Evolutionary conservation across 306 rosid species (phyloP), one percentile per base, ranked within the genome.

Genomic region (Ammopiptanthus mongolicus): DNA sequence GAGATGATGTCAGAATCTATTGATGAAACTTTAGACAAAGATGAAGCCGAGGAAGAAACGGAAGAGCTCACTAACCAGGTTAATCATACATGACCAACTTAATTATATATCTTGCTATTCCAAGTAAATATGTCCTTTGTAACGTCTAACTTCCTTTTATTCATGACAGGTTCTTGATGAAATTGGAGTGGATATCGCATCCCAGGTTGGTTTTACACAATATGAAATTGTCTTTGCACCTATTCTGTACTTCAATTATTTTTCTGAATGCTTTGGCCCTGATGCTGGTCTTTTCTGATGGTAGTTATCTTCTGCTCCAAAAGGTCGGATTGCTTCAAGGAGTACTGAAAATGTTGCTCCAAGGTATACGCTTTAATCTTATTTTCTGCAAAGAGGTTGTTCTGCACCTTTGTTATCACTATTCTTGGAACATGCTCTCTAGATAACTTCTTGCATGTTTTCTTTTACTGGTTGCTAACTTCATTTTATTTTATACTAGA

Each of bases 11-110:
- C 98, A 48, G 98, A 91, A 86, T 84, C 98, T 64, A 94, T 94
- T 37, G 98, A 94, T 74, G 98, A 94, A 86, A 90, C 98, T 75
- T 79, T 94, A 75, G 98, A 94, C 87, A 94, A 91, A 80, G 98
- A 94, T 75, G 98, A 94, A 85, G 98, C 98, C 0, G 98, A 94
- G 80, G 98, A 94, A 86, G 98, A 91, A 86, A 90, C 98, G 12
- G 98, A 94, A 78, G 97, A 94, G 79, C 98, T 94, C 68, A 94
- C 98, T 25, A 91, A 91, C 85, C 98, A 94, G 98, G 98, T 91
- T 9, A 8, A 56, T 58, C 47, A 50, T 65, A 14, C 56, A 63
- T 81, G 29, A 6, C 37, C 37, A 62, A 60, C 76, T 52, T 76
- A 58, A 22, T 55, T 48, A 65, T 69, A 15, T 36, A 74, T 15